A percentile compares a stretch with the other conserved stretches of the same genome.
Evolutionary conservation across 225 moss, liverwort and hornwort genomes (phyloP).

Genomic region (Marchantia polymorpha): DNA sequence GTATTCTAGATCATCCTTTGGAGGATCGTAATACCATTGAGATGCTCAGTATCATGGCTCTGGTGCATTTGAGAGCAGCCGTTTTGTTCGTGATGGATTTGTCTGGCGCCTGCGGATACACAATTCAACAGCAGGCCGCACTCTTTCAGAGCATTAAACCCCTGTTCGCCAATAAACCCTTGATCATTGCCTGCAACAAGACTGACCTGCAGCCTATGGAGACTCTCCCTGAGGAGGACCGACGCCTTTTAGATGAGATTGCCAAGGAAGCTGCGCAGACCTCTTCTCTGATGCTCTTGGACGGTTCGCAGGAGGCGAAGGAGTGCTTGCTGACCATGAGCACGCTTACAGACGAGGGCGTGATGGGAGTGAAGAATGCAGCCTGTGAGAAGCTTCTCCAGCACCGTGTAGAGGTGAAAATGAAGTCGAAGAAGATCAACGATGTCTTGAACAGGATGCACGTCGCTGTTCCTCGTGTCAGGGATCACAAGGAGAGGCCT

Average conservation of each 20-base stretch:
- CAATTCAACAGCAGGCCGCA: conserved; percentile 80
- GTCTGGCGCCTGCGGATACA: conserved; percentile 89
- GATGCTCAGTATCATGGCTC: conserved; percentile 92
- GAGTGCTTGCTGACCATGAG: conserved; percentile 91
- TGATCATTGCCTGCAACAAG: conserved; percentile 95
- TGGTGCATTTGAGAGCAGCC: conserved; percentile 81
- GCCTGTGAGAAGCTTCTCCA: conserved; percentile 90
- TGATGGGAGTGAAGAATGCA: conserved; percentile 77
- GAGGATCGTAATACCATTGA: conserved; percentile 95
- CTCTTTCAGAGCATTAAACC: conserved; percentile 87
- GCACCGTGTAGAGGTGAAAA: conserved; percentile 97
- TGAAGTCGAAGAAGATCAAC: conserved; percentile 97
- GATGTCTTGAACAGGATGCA: conserved; percentile 89
- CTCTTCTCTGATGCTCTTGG: conserved; percentile 72
- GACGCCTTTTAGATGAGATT: conserved; percentile 63
- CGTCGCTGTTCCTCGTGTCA: conserved; percentile 70
- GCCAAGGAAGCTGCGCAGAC: conserved; percentile 82
- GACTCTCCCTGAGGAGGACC: conserved; percentile 83
- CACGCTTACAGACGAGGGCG: conserved; percentile 94
- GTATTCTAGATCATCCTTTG: conserved; percentile 90
- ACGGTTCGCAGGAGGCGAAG: conserved; percentile 64
- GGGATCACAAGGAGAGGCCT: conserved; percentile 87
- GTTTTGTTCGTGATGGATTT: conserved; percentile 92
- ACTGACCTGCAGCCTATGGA: conserved; percentile 85
- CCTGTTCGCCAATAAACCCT: conserved; percentile 84